Evolutionary conservation across 345 rosid genomes (phyloP).

Genomic region (Isatis tinctoria): DNA sequence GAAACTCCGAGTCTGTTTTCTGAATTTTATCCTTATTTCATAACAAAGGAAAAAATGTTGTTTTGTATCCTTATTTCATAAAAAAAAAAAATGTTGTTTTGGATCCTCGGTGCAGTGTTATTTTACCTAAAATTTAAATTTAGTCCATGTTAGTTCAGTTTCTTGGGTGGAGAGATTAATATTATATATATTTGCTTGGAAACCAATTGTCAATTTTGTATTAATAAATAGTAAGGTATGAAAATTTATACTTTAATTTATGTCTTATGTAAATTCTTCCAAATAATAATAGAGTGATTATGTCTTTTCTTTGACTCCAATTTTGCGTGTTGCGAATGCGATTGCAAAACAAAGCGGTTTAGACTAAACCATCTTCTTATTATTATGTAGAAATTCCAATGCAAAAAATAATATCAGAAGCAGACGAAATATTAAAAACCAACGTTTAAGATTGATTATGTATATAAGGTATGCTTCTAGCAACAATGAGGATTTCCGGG

Average conservation of each 20-base stretch:
- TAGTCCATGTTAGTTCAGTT: not conserved
- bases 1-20: slow-evolving; percentile 88
- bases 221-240: no score
- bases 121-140: not conserved
- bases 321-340: not conserved
- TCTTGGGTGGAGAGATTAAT: not conserved
- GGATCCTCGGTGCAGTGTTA: not conserved
- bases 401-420: not conserved
- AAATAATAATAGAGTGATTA: not conserved
- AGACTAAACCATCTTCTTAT: not conserved
- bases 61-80: not conserved
- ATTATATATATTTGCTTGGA: not conserved
- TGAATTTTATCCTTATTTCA: no score
- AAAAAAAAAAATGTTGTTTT: not conserved
- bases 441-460: not conserved
- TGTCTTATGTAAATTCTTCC: not conserved
- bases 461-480: not conserved
- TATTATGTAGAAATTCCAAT: not conserved
- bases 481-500: slow-evolving; percentile 12
- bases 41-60: no score
- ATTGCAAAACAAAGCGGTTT: not conserved
- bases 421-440: not conserved
- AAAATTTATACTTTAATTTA: not conserved
- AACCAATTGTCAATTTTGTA: not conserved
- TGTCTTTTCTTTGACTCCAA: not conserved